Evolutionary conservation across 1,284 basidiomycete species (phyloP), one percentile per base, ranked within the genome.

Genomic region (Leucoagaricus sp.): DNA sequence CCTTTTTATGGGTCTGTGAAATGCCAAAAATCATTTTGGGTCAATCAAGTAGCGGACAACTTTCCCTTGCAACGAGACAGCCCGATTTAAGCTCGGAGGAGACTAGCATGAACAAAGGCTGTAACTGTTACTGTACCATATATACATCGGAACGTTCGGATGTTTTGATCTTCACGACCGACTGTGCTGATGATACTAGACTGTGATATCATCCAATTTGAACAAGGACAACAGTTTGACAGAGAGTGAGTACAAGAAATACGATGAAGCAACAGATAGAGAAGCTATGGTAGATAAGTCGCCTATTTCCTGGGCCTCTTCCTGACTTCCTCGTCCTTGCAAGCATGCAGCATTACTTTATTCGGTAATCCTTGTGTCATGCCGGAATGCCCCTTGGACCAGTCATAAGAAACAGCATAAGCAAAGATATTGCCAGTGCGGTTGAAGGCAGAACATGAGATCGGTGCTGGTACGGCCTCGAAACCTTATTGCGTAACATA

Each of bases 291-390:
- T n/a, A 53, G 26, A 53, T 28, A n/a, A 53, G 31, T 15, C 21
- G 45, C 53, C 60, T 81, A 62, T 55, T 62, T 62, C 57, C 59
- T 60, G 21, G 52, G 53, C 61, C 87, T 77, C 74, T 88, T 89
- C 75, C 86, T 90, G 59, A 94, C 88, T 73, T 95, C 93, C 8
- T 94, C 92, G 45, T 93, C 90, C 75, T 93, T 93, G 74, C 92
- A 91, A 15, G 89, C 85, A 70, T 96, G 94, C 58, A 96, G 73
- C 89, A 96, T 93, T 62, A 96, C 75, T 69, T 94, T 94, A 72
- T 93, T 95, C 15, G 85, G 83, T 65, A 88, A 86, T 13, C 84
- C 83, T 4, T 91, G 85, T 4, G 89, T 88, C 79, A 91, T 94
- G 17, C 93, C 93, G 9, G 85, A 84, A 71, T 95, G 91, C 3